Evolutionary conservation across 208 protist species (phyloP), one percentile per base, ranked within the genome.

Genomic region (Leishmania tarentolae): DNA sequence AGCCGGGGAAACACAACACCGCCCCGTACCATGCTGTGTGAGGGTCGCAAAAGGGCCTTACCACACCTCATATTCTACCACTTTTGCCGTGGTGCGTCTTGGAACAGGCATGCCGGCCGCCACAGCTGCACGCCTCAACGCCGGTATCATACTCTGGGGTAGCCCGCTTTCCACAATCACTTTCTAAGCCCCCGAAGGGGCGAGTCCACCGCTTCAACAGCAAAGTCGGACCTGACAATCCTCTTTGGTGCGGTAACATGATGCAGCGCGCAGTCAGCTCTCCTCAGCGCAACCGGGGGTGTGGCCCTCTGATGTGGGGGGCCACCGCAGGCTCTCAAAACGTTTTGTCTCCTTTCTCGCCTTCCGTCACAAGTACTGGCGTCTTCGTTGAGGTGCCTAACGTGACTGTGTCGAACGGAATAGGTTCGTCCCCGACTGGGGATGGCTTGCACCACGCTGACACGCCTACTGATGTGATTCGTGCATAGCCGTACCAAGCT

Each of bases 191-290:
- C 40, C 82, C 81, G 47, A 72, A 15, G 1, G 76, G 76, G 0
- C 82, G 82, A 4, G 66, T 81, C 1, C 81, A 85, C 72, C 82
- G 82, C 31, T 85, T 85, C 69, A 85, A 85, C 76, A 76, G 82
- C 37, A 85, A 85, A 21, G 82, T 85, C 9, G 76, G 70, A 9
- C 82, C 82, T 1, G 82, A 85, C 44, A 69, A 72, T 31, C 75
- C 76, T n/a, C 76, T 85, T 35, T 85, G 82, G 76, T 52, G 70
- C 3, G 82, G 82, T 35, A 76, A 76, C 5, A 80, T 85, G 76
- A 85, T 85, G 82, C 71, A 85, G 76, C 82, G 82, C 35, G 78
- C 82, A 11, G 61, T 44, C 11, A 24, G 56, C 68, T 80, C 77
- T 50, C 76, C 76, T 6, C 78, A 53, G 50, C 82, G 82, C 28